Conservation (phyloP, 2,329 filamentous ascomycete genomes). For the Phaeosphaeriaceae sp. region DNA sequence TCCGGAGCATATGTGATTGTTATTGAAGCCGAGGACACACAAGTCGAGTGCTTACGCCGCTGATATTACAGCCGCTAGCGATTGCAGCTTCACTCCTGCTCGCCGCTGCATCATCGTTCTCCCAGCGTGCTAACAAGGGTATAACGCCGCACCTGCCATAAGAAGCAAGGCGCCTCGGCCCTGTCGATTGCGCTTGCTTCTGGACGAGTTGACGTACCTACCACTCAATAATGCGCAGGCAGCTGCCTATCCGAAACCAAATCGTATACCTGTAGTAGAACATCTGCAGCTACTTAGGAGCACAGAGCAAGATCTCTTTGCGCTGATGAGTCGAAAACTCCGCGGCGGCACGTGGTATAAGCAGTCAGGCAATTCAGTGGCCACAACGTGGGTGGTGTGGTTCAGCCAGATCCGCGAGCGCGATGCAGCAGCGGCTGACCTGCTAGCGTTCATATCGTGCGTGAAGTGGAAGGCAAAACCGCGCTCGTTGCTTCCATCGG, state of each 20-base stretch:
- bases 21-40: too few species aligned
- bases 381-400: constrained; percentile 53
- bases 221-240: constrained; percentile 25
- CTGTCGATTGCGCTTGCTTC: too few species aligned
- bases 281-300: constrained; percentile 47
- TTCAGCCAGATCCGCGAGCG: constrained; percentile 45
- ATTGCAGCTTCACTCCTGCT: too few species aligned
- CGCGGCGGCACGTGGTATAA: constrained; percentile 47
- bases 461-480: constrained; percentile 24
- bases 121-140: too few species aligned
- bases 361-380: constrained; percentile 47
- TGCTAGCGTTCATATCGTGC: constrained; percentile 16
- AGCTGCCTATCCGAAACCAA: constrained; percentile 36
- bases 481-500: constrained; percentile 15
- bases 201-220: constrained; percentile 45
- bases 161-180: too few species aligned
- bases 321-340: constrained; percentile 49
- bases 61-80: too few species aligned
- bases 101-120: too few species aligned
- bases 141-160: too few species aligned
- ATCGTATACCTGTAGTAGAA: constrained; percentile 24
- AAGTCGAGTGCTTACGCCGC: too few species aligned
- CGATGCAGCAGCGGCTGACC: constrained; percentile 40
- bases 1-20: too few species aligned
- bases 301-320: constrained; percentile 41